Evolutionary conservation across 2,329 filamentous ascomycete genomes (phyloP).

Genomic region (Ophiocordyceps australis): DNA sequence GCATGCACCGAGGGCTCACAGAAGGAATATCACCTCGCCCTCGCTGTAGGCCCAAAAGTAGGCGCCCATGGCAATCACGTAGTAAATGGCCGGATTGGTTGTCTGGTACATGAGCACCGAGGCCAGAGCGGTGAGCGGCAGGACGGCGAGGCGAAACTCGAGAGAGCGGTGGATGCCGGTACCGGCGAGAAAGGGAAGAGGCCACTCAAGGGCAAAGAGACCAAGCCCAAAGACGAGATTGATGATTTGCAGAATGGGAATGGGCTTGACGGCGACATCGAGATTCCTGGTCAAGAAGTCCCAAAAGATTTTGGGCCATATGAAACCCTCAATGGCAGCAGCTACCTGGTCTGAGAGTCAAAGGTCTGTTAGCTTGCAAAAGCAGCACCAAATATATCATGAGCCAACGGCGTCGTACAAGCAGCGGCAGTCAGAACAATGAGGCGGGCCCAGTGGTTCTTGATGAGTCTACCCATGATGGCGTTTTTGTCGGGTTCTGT

Average conservation of each 20-base stretch:
- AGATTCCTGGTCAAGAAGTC: slow-evolving; percentile 88
- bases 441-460: slow-evolving; percentile 96
- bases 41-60: slow-evolving; percentile 98
- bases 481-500: slow-evolving; percentile 1
- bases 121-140: slow-evolving; percentile 61
- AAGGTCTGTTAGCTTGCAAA: slow-evolving; percentile 8
- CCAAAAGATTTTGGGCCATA: slow-evolving; percentile 99
- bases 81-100: slow-evolving; percentile 85
- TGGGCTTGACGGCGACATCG: slow-evolving; percentile 66
- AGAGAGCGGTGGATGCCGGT: slow-evolving; percentile 70
- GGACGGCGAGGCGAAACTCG: slow-evolving; percentile 64
- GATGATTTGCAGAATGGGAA: slow-evolving; percentile 78
- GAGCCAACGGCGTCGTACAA: too few relatives aligned
- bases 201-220: slow-evolving; percentile 83
- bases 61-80: slow-evolving; percentile 64
- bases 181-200: slow-evolving; percentile 59
- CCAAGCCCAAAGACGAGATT: slow-evolving; percentile 70
- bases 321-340: slow-evolving; percentile 71
- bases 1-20: too few relatives aligned
- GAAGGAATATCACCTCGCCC: slow-evolving; percentile 94
- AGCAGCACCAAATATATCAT: too few relatives aligned
- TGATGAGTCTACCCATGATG: slow-evolving; percentile 91
- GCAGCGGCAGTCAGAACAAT: slow-evolving; percentile 72
- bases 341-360: slow-evolving; percentile 58
- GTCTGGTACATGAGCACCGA: slow-evolving; percentile 75